Conservation (phyloP, 352 stramenopile genomes). For the Nannochloropsis limnetica region DNA sequence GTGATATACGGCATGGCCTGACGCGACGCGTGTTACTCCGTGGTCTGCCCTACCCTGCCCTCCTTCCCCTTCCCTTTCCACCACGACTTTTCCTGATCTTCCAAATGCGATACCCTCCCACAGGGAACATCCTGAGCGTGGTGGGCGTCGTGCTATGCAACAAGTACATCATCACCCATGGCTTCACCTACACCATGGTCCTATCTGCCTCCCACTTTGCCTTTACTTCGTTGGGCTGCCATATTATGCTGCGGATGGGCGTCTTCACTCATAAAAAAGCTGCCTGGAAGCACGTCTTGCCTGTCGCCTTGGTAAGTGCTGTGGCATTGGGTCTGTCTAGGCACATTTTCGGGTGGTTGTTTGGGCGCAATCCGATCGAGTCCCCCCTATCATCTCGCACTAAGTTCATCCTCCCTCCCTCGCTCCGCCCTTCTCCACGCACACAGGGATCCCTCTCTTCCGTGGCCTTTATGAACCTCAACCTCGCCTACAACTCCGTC, state of each 20-base stretch:
- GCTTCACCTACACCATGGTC: constrained; percentile 48
- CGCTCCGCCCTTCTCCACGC: too few relatives aligned
- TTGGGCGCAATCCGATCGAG: constrained; percentile 36
- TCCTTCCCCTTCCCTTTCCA: too few relatives aligned
- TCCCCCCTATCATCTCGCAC: too few relatives aligned
- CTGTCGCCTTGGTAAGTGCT: constrained; percentile 42
- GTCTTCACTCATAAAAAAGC: constrained; percentile 46
- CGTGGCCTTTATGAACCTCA: constrained; percentile 52
- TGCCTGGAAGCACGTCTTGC: constrained; percentile 34
- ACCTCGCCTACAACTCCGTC: constrained; percentile 47
- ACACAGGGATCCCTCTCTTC: constrained; percentile 37
- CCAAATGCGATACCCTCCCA: too few relatives aligned
- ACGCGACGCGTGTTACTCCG: too few relatives aligned
- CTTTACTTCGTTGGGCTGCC: constrained; percentile 45
- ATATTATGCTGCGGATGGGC: constrained; percentile 37
- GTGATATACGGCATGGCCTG: too few relatives aligned
- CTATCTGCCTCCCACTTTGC: constrained; percentile 48
- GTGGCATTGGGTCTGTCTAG: neutral
- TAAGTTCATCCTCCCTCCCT: too few relatives aligned
- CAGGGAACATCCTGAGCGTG: constrained; percentile 42
- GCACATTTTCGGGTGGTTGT: neutral
- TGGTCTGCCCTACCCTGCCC: too few relatives aligned
- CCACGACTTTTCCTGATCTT: too few relatives aligned
- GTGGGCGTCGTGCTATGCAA: constrained; percentile 51
- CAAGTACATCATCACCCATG: constrained; percentile 48